These are phyloP conservation scores for Solanum sparsipilum DNA, from an alignment of 257 asterid genomes.

Conservation along the genomic window DNA sequence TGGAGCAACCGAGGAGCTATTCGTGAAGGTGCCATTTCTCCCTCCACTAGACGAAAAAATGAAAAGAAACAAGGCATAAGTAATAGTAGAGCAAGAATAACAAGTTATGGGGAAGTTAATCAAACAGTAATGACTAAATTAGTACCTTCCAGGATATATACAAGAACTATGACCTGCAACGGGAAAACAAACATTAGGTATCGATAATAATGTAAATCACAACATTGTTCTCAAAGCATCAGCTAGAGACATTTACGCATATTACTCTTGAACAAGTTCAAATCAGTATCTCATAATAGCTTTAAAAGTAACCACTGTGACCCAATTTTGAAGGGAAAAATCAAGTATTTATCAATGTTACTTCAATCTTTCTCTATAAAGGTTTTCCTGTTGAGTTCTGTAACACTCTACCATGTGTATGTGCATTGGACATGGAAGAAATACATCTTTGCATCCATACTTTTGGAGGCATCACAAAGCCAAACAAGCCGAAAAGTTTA, in stretches of 20 bases:
- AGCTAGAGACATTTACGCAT: neutral
- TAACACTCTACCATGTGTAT: neutral
- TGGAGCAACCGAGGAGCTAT: conserved; percentile 62
- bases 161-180: conserved; percentile 73
- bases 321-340: neutral
- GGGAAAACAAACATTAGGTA: neutral
- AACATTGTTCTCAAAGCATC: neutral
- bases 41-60: conserved; percentile 38
- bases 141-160: conserved; percentile 73
- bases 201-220: neutral
- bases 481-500: neutral
- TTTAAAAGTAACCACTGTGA: neutral
- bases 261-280: neutral
- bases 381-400: neutral
- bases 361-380: neutral
- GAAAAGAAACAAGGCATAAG: neutral
- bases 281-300: neutral
- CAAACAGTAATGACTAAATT: neutral
- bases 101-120: neutral
- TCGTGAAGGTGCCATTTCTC: conserved; percentile 47
- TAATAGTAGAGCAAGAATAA: neutral
- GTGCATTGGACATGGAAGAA: neutral
- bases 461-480: neutral
- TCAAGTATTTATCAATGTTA: neutral
- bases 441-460: neutral